phyloP scores from a whole-genome alignment of 352 stramenopile genomes.

The Phytopythium montanum region DNA sequence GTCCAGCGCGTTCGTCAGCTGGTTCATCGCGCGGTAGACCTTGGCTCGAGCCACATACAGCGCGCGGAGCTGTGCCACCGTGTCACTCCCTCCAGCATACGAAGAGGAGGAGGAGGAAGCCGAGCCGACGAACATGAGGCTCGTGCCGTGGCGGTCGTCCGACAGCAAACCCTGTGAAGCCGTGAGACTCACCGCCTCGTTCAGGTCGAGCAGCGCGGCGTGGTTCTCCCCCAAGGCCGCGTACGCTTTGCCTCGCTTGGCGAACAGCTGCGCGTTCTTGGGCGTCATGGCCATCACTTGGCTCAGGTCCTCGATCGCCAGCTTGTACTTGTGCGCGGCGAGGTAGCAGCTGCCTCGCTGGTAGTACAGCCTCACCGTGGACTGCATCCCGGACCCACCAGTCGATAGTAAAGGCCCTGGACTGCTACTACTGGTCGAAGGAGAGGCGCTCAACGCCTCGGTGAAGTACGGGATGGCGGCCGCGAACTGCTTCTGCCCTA shows the following conservation, averaged over 20 bases:
- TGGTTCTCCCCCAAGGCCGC: slow-evolving; percentile 47
- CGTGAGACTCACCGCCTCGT: slow-evolving; percentile 51
- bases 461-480: slow-evolving; percentile 56
- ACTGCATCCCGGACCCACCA: slow-evolving; percentile 11
- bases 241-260: slow-evolving; percentile 59
- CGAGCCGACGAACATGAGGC: slow-evolving; percentile 16
- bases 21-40: slow-evolving; percentile 57
- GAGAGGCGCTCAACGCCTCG: slow-evolving; percentile 34
- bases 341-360: slow-evolving; percentile 63
- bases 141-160: slow-evolving; percentile 11
- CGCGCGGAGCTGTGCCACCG: slow-evolving; percentile 33
- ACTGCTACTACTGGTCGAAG: not conserved
- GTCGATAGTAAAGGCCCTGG: not conserved
- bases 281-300: slow-evolving; percentile 65
- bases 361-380: slow-evolving; percentile 54
- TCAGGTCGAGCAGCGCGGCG: slow-evolving; percentile 61
- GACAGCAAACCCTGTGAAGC: slow-evolving; percentile 29
- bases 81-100: slow-evolving; percentile 5
- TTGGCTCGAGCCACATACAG: slow-evolving; percentile 50
- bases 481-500: slow-evolving; percentile 54
- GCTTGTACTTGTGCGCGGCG: slow-evolving; percentile 44
- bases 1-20: slow-evolving; percentile 43
- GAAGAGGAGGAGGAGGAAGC: not conserved
- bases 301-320: slow-evolving; percentile 71
- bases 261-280: slow-evolving; percentile 60